These are phyloP conservation scores for Cyclotella sp. DNA, from an alignment of 108 stramenopile species.

Conservation along the genomic window DNA sequence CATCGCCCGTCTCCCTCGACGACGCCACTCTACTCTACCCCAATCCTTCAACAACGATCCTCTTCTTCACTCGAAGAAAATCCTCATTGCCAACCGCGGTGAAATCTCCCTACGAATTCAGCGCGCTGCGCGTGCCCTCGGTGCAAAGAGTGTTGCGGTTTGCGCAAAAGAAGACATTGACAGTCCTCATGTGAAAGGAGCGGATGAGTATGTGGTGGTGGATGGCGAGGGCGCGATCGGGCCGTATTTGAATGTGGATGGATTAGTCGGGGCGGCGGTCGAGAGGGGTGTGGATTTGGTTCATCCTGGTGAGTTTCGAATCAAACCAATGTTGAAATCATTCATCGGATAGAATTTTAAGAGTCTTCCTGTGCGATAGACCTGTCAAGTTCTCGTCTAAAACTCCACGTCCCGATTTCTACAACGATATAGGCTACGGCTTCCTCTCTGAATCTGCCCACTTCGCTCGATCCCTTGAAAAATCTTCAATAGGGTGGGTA, in stretches of 20 bases:
- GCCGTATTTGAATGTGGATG: constrained; percentile 58
- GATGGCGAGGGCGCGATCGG: constrained; percentile 55
- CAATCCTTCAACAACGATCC: constrained; percentile 43
- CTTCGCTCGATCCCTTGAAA: constrained; percentile 70
- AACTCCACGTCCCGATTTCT: neutral
- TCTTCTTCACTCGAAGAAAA: constrained; percentile 57
- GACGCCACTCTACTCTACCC: constrained; percentile 16
- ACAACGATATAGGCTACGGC: constrained; percentile 65
- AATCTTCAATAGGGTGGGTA: constrained; percentile 76
- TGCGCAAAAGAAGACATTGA: constrained; percentile 84
- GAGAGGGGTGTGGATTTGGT: constrained; percentile 73
- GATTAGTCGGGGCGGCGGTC: constrained; percentile 58
- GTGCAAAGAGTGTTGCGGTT: constrained; percentile 81
- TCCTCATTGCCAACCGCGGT: constrained; percentile 95
- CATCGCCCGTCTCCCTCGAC: neutral
- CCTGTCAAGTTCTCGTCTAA: neutral
- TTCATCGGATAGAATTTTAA: neutral
- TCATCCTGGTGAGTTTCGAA: constrained; percentile 61
- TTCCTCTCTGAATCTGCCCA: constrained; percentile 92
- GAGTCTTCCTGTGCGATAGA: neutral
- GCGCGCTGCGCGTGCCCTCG: constrained; percentile 83
- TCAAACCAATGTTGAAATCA: neutral
- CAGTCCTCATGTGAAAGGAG: constrained; percentile 73
- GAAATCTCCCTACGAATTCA: constrained; percentile 93
- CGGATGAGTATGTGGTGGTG: constrained; percentile 70